These are phyloP conservation scores for Allium cepa DNA, from an alignment of 106 monocot genomes.

Conservation along the genomic window DNA sequence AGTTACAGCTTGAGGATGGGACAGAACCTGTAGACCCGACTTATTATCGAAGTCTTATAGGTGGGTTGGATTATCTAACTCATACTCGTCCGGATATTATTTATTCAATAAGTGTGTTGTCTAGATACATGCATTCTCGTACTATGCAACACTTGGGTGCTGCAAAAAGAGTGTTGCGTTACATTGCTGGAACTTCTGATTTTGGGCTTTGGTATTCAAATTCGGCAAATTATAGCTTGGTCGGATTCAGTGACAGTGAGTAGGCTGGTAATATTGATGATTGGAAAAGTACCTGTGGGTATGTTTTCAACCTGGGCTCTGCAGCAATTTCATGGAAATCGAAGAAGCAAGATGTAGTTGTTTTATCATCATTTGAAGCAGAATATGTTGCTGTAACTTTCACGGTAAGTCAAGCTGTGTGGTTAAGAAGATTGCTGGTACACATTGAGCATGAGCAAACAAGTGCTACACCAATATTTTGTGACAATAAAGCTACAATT, in stretches of 20 bases:
- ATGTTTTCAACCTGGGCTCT: too few species aligned
- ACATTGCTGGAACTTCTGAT: conserved; percentile 1
- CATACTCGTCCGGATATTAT: conserved; percentile 5
- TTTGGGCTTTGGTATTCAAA: neutral
- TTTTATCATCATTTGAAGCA: neutral
- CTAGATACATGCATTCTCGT: conserved; percentile 1
- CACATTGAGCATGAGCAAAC: too few species aligned
- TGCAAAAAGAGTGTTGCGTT: neutral
- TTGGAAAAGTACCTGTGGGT: neutral
- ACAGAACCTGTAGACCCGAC: neutral
- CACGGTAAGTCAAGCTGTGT: neutral
- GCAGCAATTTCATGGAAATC: neutral
- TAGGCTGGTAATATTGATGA: conserved; percentile 8
- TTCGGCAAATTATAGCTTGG: too few species aligned
- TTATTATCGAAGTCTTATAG: neutral
- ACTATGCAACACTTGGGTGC: neutral
- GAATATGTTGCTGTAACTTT: conserved; percentile 1
- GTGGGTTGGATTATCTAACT: conserved; percentile 3
- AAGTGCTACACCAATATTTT: too few species aligned
- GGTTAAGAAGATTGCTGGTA: neutral
- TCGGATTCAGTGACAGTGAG: conserved; percentile 7
- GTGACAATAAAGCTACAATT: too few species aligned
- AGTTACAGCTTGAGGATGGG: neutral
- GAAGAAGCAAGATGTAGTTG: neutral
- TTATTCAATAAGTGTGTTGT: neutral